Conservation (phyloP, 2,329 filamentous ascomycete genomes). For the Fusarium sp. region DNA sequence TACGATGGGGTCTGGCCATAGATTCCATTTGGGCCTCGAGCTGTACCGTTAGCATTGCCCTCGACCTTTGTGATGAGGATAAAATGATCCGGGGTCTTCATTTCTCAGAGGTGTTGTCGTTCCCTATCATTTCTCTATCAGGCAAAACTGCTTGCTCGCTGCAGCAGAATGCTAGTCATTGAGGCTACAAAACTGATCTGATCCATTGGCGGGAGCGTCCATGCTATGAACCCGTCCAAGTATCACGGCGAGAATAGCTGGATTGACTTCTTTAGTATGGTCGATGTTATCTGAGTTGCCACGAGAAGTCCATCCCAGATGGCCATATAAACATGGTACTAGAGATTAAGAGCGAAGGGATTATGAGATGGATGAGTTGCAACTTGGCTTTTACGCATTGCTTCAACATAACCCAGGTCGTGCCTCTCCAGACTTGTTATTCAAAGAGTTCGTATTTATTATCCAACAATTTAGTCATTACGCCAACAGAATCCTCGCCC, state of each 20-base stretch:
- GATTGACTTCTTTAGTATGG: conserved; percentile 19
- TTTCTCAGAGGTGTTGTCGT: not conserved
- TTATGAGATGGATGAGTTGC: not conserved
- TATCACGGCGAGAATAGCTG: conserved; percentile 6
- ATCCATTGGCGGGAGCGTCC: not conserved
- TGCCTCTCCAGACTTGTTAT: not conserved
- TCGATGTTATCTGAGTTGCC: not conserved
- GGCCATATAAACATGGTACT: not conserved
- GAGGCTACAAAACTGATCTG: no score
- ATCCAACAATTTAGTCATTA: conserved; percentile 5
- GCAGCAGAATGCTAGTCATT: not conserved
- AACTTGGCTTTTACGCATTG: not conserved
- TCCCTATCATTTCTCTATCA: no score
- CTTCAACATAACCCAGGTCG: not conserved
- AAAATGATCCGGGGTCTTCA: not conserved
- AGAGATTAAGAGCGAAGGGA: not conserved
- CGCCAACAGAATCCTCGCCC: conserved; percentile 53
- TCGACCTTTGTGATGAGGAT: conserved; percentile 15
- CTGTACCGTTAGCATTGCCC: conserved; percentile 27
- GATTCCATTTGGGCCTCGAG: not conserved
- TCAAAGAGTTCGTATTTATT: not conserved
- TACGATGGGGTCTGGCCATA: not conserved
- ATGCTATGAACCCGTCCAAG: conserved; percentile 3
- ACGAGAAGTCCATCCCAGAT: not conserved
- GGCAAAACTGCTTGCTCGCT: not conserved